Conservation (phyloP, 306 rosid genomes). For the Cicer yamashitae region DNA sequence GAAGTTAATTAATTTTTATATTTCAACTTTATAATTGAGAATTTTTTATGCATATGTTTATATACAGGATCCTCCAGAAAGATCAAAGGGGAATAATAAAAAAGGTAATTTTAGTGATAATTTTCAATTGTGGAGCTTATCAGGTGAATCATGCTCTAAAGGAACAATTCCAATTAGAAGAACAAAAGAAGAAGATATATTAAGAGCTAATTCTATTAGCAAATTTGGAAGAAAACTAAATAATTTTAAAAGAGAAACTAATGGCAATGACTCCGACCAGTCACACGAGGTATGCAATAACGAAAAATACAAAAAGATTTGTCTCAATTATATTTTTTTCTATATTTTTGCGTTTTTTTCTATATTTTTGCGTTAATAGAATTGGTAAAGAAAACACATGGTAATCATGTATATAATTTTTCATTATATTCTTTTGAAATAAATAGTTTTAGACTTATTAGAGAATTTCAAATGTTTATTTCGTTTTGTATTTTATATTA, state of each 20-base stretch:
- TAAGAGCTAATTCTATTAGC: too few relatives aligned
- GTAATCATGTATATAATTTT: slow-evolving; percentile 17
- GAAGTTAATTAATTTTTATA: background rate
- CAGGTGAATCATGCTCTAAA: slow-evolving; percentile 77
- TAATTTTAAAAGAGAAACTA: slow-evolving; percentile 69
- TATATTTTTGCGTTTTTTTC: background rate
- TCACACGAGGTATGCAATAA: too few relatives aligned
- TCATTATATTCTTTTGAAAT: slow-evolving; percentile 3
- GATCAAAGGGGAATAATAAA: slow-evolving; percentile 57
- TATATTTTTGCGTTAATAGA: too few relatives aligned
- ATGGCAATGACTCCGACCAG: slow-evolving; percentile 1
- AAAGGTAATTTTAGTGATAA: slow-evolving; percentile 47
- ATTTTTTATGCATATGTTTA: background rate
- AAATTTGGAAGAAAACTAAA: too few relatives aligned
- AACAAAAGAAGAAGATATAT: too few relatives aligned
- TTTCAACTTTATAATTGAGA: background rate
- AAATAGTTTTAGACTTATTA: background rate
- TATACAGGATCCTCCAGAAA: slow-evolving; percentile 76
- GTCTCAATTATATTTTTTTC: too few relatives aligned
- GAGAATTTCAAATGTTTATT: background rate
- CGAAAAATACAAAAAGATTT: slow-evolving; percentile 23
- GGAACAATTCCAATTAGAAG: slow-evolving; percentile 65
- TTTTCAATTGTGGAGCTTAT: slow-evolving; percentile 70
- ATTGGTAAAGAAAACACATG: slow-evolving; percentile 36
- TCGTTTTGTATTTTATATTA: background rate